Evolutionary conservation across 169 alveolate genomes (phyloP).

Genomic region (Plasmodium gaboni): DNA sequence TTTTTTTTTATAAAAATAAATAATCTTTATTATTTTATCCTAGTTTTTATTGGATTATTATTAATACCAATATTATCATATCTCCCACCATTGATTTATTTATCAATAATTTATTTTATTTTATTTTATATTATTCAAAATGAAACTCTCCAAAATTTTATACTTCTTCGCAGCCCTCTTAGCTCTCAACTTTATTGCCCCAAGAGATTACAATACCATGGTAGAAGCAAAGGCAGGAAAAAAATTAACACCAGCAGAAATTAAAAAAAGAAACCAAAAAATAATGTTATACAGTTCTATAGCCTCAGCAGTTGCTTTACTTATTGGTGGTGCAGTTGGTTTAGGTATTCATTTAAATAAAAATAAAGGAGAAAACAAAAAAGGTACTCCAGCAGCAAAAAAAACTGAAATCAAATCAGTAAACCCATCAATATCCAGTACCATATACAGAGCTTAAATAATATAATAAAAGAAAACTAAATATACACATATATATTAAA

Average conservation of each 20-base stretch:
- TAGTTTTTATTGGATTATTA: conserved; percentile 9
- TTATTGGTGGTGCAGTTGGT: conserved; percentile 44
- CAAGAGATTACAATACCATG: conserved; percentile 40
- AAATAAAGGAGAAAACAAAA: neutral
- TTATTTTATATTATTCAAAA: conserved; percentile 1
- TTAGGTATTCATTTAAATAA: conserved; percentile 30
- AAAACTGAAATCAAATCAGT: neutral
- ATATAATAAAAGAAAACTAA: neutral
- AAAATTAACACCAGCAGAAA: conserved; percentile 41
- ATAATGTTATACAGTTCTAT: conserved; percentile 41
- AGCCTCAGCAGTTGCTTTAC: conserved; percentile 46
- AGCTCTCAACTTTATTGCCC: conserved; percentile 50
- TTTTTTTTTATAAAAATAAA: neutral
- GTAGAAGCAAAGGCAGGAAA: conserved; percentile 10
- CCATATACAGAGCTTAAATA: neutral
- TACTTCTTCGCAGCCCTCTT: conserved; percentile 32
- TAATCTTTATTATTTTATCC: neutral
- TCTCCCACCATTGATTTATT: neutral
- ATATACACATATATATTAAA: neutral
- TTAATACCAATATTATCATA: neutral
- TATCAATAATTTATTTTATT: neutral
- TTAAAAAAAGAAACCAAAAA: conserved; percentile 39
- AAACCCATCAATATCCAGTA: neutral
- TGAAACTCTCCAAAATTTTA: conserved; percentile 38
- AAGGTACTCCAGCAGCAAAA: neutral